Conservation (phyloP, 2,329 filamentous ascomycete species). For the Colletotrichum tabaci region DNA sequence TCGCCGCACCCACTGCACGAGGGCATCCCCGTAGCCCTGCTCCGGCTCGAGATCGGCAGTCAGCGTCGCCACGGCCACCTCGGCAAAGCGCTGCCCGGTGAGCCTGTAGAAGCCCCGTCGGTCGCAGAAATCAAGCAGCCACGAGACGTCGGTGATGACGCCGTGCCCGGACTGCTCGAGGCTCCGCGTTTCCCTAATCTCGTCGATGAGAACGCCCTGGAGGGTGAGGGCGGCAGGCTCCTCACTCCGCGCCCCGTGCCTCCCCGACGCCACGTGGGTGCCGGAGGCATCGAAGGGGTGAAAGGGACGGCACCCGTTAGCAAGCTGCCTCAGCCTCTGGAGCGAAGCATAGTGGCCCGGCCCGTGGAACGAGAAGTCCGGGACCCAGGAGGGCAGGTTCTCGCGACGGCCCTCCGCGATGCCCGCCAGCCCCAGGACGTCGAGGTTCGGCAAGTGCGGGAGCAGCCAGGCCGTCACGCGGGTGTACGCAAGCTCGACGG, state of each 20-base stretch:
- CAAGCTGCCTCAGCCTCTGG: slow-evolving; percentile 13
- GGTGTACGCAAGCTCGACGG: slow-evolving; percentile 23
- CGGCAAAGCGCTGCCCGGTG: neutral
- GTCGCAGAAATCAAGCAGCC: slow-evolving; percentile 17
- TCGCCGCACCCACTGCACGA: slow-evolving; percentile 7
- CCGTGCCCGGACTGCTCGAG: neutral
- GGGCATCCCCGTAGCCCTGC: neutral
- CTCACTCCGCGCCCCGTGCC: neutral
- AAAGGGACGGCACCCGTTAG: neutral
- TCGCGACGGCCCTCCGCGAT: slow-evolving; percentile 1
- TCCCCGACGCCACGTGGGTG: neutral
- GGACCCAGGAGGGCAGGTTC: slow-evolving; percentile 30
- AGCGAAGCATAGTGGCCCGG: slow-evolving; percentile 6
- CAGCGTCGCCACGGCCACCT: slow-evolving; percentile 18
- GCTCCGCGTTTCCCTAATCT: neutral
- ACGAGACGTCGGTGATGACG: slow-evolving; percentile 18
- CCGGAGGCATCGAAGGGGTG: slow-evolving; percentile 13
- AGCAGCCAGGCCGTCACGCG: slow-evolving; percentile 20
- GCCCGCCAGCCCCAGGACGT: slow-evolving; percentile 24
- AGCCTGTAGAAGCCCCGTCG: neutral
- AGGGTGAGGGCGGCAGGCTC: neutral
- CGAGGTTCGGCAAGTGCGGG: slow-evolving; percentile 21
- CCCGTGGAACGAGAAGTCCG: slow-evolving; percentile 23
- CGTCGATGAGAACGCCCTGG: slow-evolving; percentile 7
- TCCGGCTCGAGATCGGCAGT: slow-evolving; percentile 8